phyloP scores from a whole-genome alignment of 345 rosid species.

The Citrus trifoliata region DNA sequence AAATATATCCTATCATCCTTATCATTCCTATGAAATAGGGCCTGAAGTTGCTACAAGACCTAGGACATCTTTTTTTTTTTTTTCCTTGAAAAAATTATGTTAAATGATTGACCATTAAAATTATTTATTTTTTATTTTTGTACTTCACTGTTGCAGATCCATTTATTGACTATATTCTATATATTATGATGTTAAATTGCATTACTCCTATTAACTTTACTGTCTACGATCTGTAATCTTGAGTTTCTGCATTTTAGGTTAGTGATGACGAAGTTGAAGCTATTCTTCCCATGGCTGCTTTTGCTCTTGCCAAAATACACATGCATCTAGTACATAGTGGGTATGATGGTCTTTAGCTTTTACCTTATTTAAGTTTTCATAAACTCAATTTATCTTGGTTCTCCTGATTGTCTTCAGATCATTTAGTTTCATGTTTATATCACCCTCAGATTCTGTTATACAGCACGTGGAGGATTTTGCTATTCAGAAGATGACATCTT shows the following conservation, averaged over 20 bases:
- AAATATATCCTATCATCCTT: background rate
- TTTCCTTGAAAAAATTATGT: background rate
- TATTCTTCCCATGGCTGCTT: conserved; percentile 83
- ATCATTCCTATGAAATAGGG: no score
- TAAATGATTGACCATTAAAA: background rate
- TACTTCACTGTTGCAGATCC: background rate
- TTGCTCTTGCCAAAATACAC: conserved; percentile 89
- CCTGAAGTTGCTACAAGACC: no score
- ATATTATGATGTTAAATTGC: background rate
- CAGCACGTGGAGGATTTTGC: conserved; percentile 94
- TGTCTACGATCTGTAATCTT: conserved; percentile 2
- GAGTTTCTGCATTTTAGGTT: conserved; percentile 57
- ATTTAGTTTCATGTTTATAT: background rate
- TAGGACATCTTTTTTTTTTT: no score
- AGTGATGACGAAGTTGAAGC: conserved; percentile 82
- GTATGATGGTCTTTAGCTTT: conserved; percentile 30
- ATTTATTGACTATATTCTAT: no score
- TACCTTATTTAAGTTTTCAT: background rate
- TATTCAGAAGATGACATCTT: conserved; percentile 84
- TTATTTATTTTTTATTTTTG: no score
- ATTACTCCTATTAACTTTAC: background rate
- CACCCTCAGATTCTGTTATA: conserved; percentile 77
- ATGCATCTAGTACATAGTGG: conserved; percentile 94
- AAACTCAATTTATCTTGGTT: conserved; percentile 3
- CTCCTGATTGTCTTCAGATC: background rate